phyloP scores from a whole-genome alignment of 2,329 filamentous ascomycete genomes.

The Lecanicillium sp. region DNA sequence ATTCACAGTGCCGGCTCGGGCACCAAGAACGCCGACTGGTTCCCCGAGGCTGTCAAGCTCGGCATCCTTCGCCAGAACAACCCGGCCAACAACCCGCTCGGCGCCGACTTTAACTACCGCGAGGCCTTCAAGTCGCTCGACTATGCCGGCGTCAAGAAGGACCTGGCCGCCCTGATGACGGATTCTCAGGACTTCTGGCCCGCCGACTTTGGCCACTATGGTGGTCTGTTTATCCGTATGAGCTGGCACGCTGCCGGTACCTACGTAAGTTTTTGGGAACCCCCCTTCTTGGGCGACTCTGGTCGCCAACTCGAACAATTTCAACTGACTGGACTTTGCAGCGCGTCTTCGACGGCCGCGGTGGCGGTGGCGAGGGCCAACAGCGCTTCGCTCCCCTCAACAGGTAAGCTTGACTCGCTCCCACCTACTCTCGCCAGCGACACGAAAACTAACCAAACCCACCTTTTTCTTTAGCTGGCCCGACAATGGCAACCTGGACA shows the following conservation, averaged over 20 bases:
- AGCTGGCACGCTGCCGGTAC: conserved; percentile 76
- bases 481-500: conserved; percentile 71
- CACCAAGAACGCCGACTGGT: conserved; percentile 7
- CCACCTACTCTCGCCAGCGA: not conserved
- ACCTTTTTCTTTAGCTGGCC: conserved; percentile 51
- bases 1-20: conserved; percentile 6
- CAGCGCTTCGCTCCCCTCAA: conserved; percentile 76
- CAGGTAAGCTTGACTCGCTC: conserved; percentile 15
- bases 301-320: not conserved
- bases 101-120: conserved; percentile 62
- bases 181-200: conserved; percentile 78
- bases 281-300: not conserved
- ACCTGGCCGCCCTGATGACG: conserved; percentile 63
- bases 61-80: conserved; percentile 69
- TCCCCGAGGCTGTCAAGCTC: conserved; percentile 53
- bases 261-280: conserved; percentile 35
- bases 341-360: conserved; percentile 66
- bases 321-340: conserved; percentile 12
- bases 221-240: conserved; percentile 72
- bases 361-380: conserved; percentile 65
- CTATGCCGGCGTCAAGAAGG: conserved; percentile 65
- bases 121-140: conserved; percentile 61
- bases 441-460: conserved; percentile 23
- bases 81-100: conserved; percentile 52
- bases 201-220: conserved; percentile 74